These are phyloP conservation scores for Mallotus japonicus DNA, from an alignment of 441 rosid genomes.

Conservation along the genomic window DNA sequence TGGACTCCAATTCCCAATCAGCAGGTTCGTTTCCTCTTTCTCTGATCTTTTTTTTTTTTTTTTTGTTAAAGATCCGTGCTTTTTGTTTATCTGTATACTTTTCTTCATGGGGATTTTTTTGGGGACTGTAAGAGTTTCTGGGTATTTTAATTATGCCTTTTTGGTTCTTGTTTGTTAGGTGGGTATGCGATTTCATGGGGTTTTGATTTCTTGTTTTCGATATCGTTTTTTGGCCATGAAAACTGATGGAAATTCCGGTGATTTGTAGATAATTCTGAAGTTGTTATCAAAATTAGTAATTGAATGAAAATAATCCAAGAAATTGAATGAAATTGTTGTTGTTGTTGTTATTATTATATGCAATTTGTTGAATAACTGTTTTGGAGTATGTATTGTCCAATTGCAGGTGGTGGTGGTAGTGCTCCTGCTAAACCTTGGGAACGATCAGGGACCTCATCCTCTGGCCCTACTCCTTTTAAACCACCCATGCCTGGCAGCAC, in stretches of 20 bases:
- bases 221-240: background rate
- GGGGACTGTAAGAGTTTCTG: background rate
- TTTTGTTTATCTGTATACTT: background rate
- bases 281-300: background rate
- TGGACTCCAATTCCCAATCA: slow-evolving; percentile 47
- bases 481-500: slow-evolving; percentile 89
- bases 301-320: background rate
- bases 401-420: slow-evolving; percentile 40
- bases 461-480: slow-evolving; percentile 82
- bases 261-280: background rate
- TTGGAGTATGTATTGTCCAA: slow-evolving; percentile 1
- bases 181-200: background rate
- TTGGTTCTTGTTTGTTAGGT: background rate
- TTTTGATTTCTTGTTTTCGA: background rate
- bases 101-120: too few species aligned
- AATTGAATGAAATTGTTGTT: background rate
- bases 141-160: background rate
- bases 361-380: background rate
- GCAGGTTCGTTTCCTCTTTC: slow-evolving; percentile 33
- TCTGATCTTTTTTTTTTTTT: background rate
- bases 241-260: background rate
- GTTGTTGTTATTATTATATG: background rate
- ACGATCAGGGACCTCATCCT: slow-evolving; percentile 56
- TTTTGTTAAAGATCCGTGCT: background rate
- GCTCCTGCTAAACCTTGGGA: slow-evolving; percentile 97